A percentile compares a stretch with the other conserved stretches of the same genome.
Conservation (phyloP, 495 filamentous ascomycete genomes). For the Xylaria bambusicola region DNA sequence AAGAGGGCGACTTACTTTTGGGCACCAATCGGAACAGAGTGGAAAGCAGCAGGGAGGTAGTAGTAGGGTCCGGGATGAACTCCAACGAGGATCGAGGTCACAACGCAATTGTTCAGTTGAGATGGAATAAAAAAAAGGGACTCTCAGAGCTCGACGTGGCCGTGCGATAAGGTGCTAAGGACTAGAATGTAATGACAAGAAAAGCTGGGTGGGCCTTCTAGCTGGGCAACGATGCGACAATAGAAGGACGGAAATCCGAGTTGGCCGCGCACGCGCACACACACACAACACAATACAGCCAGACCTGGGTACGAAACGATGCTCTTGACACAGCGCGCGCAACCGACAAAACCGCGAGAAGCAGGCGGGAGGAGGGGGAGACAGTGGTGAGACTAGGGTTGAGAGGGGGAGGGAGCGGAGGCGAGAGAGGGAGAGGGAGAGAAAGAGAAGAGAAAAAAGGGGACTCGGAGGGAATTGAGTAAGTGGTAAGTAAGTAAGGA, state of each 20-base stretch:
- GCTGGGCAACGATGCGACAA: constrained; percentile 36
- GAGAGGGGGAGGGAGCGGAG: constrained; percentile 38
- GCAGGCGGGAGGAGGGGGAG: constrained; percentile 22
- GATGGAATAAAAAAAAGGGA: constrained; percentile 37
- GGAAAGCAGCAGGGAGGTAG: constrained; percentile 33
- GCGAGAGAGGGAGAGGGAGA: constrained; percentile 49
- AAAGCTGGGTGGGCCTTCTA: constrained; percentile 34
- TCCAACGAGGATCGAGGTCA: constrained; percentile 38
- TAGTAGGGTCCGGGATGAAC: constrained; percentile 37
- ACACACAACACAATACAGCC: constrained; percentile 37
- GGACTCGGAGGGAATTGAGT: constrained; percentile 35
- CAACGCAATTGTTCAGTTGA: constrained; percentile 31
- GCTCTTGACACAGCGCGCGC: constrained; percentile 40
- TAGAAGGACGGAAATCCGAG: constrained; percentile 32
- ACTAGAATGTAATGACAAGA: constrained; percentile 38
- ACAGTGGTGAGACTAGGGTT: constrained; percentile 33
- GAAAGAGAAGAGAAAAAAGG: constrained; percentile 48
- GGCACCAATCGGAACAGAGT: constrained; percentile 43
- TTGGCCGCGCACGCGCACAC: constrained; percentile 37
- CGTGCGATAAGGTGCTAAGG: constrained; percentile 37
- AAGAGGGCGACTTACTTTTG: constrained; percentile 39
- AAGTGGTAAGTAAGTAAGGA: too few relatives aligned
- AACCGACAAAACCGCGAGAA: constrained; percentile 49
- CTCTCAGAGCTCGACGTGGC: constrained; percentile 33
- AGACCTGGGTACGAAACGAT: constrained; percentile 35